Percentiles rank a stretch among this genome's conserved stretches.
Conservation (phyloP, 2,329 filamentous ascomycete species). For the Arthrobotrys iridis region DNA sequence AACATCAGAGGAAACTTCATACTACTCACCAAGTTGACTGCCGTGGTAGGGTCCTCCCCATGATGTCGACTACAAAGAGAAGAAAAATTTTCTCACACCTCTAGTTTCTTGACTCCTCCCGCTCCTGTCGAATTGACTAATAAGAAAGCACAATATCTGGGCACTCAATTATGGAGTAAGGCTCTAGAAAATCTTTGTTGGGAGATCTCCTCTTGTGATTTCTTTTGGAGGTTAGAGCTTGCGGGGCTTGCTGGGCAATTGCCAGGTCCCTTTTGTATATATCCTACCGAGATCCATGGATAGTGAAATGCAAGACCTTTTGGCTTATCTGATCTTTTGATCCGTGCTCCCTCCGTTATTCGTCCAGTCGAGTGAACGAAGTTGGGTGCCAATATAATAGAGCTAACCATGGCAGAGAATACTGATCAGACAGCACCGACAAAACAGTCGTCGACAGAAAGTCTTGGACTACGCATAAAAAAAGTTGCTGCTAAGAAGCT, state of each 20-base stretch:
- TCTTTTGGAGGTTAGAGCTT: neutral
- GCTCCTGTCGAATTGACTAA: constrained; percentile 17
- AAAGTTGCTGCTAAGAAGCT: constrained; percentile 8
- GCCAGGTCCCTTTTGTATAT: constrained; percentile 32
- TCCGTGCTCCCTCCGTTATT: constrained; percentile 1
- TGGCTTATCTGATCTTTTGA: constrained; percentile 53
- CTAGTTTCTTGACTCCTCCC: constrained; percentile 23
- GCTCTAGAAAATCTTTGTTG: constrained; percentile 1
- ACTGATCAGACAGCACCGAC: constrained; percentile 2
- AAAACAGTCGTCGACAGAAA: neutral
- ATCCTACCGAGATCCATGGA: constrained; percentile 26
- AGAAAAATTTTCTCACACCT: constrained; percentile 25
- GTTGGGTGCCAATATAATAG: neutral
- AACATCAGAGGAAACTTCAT: neutral
- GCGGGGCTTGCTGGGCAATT: constrained; percentile 16
- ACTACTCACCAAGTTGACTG: constrained; percentile 17
- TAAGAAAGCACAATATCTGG: neutral
- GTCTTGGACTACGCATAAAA: neutral
- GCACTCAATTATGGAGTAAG: constrained; percentile 2
- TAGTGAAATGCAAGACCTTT: constrained; percentile 11
- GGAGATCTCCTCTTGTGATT: constrained; percentile 10
- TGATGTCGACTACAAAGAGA: constrained; percentile 24
- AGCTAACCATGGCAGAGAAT: constrained; percentile 6
- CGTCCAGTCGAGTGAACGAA: constrained; percentile 6
- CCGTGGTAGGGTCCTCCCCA: constrained; percentile 22